phyloP scores from a whole-genome alignment of 2,329 filamentous ascomycete species.

The Emmonsiellopsis sp. region DNA sequence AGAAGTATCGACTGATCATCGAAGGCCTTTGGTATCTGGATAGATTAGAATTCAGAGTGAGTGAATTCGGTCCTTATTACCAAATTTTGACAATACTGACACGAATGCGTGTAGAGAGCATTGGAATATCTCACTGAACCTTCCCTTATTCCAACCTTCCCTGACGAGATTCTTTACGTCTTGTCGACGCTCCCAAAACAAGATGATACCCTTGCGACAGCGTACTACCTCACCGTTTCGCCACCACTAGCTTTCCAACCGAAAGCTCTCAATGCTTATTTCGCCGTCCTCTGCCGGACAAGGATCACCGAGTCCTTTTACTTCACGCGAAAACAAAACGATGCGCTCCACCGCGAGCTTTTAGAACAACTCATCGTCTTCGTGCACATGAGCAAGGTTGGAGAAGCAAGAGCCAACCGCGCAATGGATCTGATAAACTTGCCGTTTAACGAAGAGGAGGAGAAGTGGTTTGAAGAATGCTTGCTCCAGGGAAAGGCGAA shows the following conservation, averaged over 20 bases:
- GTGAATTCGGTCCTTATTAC: constrained; percentile 6
- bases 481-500: constrained; percentile 57
- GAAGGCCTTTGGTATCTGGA: constrained; percentile 77
- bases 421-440: constrained; percentile 63
- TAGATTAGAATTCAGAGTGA: constrained; percentile 55
- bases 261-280: constrained; percentile 56
- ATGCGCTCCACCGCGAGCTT: constrained; percentile 51
- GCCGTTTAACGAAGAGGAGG: constrained; percentile 61
- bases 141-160: constrained; percentile 68
- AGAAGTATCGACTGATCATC: constrained; percentile 71
- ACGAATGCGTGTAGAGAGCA: constrained; percentile 41
- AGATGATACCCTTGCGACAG: constrained; percentile 58
- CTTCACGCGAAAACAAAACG: constrained; percentile 58
- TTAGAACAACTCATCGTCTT: constrained; percentile 57
- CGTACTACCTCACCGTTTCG: constrained; percentile 68
- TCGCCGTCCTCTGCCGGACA: constrained; percentile 56
- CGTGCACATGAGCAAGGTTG: constrained; percentile 39
- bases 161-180: constrained; percentile 67
- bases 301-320: constrained; percentile 64
- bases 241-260: constrained; percentile 56
- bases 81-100: constrained; percentile 7
- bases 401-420: constrained; percentile 40
- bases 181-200: constrained; percentile 51
- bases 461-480: constrained; percentile 63
- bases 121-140: constrained; percentile 71